Percentiles rank a stretch among this genome's conserved stretches.
Conservation (phyloP, 2,329 filamentous ascomycete genomes). For the Akanthomyces muscarius region DNA sequence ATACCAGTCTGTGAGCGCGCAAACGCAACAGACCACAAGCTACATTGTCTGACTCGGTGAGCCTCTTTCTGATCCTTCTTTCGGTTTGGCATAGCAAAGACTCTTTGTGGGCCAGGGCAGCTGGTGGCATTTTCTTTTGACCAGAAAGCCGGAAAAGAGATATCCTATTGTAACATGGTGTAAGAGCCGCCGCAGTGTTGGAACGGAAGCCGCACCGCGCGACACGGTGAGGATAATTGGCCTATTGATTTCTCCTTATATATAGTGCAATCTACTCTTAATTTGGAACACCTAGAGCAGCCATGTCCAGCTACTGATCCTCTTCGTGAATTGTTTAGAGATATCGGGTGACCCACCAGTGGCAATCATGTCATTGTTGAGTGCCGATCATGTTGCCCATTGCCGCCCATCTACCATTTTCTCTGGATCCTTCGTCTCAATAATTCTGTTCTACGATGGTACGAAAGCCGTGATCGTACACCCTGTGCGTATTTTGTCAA, state of each 20-base stretch:
- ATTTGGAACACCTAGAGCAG: neutral
- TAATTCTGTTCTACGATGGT: too few species aligned
- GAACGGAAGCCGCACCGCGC: neutral
- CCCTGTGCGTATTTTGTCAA: neutral
- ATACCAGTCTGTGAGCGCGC: neutral
- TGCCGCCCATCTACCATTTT: too few species aligned
- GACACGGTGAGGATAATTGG: neutral
- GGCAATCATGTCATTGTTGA: too few species aligned
- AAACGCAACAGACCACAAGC: neutral
- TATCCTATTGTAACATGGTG: neutral
- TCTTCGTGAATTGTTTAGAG: too few species aligned
- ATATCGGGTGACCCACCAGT: too few species aligned
- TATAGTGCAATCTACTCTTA: slow-evolving; percentile 17
- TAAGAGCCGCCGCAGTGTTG: neutral
- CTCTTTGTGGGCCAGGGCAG: neutral
- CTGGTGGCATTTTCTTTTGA: neutral
- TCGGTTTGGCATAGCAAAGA: neutral
- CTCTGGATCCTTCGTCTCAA: too few species aligned
- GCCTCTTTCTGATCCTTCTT: neutral
- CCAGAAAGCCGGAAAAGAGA: neutral
- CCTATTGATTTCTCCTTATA: slow-evolving; percentile 5
- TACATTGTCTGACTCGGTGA: neutral
- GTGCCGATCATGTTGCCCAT: too few species aligned
- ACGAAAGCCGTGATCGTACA: too few species aligned
- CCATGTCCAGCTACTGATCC: too few species aligned